Evolutionary conservation across 441 rosid species (phyloP), one percentile per base, ranked within the genome.

Genomic region (Gossypium davidsonii): DNA sequence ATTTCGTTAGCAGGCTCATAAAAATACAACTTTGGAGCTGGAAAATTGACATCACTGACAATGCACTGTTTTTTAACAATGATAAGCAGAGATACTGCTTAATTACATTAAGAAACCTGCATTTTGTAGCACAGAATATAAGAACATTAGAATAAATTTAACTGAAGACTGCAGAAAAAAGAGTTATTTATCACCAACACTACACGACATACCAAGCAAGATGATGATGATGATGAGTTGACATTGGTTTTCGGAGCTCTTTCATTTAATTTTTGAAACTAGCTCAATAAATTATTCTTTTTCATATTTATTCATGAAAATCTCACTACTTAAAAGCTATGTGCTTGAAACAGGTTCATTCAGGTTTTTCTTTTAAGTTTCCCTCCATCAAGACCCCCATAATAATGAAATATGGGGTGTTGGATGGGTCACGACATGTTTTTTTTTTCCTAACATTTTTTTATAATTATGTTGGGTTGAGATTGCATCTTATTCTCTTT

Each of bases 11-110:
- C 82, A 95, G 83, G 74, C 78, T 87, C 81, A 81, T 85, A 82
- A 95, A 90, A 81, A 95, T 95, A 72, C 91, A 87, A 79, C 97
- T 93, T 76, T 92, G 97, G 70, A 95, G 96, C 85, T 95, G 99
- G 83, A 92, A 95, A 80, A 93, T 87, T 52, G 99, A 87, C 99
- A 92, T 93, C 60, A 90, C 96, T 14, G 98, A 89, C 81, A 95
- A 78, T 63, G 98, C 96, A 82, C 98, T 95, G 82, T 95, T 92
- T 91, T 95, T 95, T 66, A 95, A 83, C 83, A 95, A 76, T 4
- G 98, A 93, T 76, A 95, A 78, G 89, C 99, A 93, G 67, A 93
- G 97, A 74, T 82, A 95, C 78, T 95, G 94, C 86, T 89, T 95
- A 28, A 93, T 80, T 73, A 90, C 92, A 84, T 78, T 87, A 67